Evolutionary conservation across 257 asterid genomes (phyloP), one percentile per base, ranked within the genome.

Genomic region (Handroanthus guayacan): DNA sequence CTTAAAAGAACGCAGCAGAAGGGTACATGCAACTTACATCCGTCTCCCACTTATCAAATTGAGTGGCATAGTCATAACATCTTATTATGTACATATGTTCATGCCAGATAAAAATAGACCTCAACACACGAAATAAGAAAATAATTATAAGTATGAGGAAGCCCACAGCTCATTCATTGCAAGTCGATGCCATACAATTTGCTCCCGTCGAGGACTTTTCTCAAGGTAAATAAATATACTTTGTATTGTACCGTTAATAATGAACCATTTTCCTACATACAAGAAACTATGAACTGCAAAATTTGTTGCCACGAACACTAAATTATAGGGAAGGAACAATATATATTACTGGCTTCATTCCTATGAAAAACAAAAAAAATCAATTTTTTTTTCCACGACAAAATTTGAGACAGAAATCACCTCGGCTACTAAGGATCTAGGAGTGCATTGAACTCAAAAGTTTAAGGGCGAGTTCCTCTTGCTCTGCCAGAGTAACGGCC

Each of bases 381-480:
- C 13, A 47, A 18, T 25, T 25, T 25, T 25, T 25, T 50, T 72
- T 61, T 0, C 45, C 36, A 1, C 5, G 1, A 61, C 75, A n/a
- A 76, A 56, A 34, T 7, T 34, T 14, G 37, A 16, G 9, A 2
- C 9, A 43, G 5, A 6, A 9, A 62, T 8, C 43, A n/a, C 54
- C 65, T 72, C 17, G 13, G 20, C 58, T 1, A 61, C 34, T 36
- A 37, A 71, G 9, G 18, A 70, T 60, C 74, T 80, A 87, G 4
- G 87, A 84, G 73, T 93, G 87, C 99, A 93, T 91, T 36, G 97
- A 86, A 73, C 85, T 89, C 85, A 95, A 78, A 74, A 93, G 78
- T 78, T 91, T 87, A 39, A 95, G 95, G 62, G 99, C 99, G 77
- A 93, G 65, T 37, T 90, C 92, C 81, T 93, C 99, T 78, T 91